Percentiles rank a stretch among this genome's conserved stretches.
phyloP scores from a whole-genome alignment of 805 yeast genomes.

The Ogataea ramenticola region DNA sequence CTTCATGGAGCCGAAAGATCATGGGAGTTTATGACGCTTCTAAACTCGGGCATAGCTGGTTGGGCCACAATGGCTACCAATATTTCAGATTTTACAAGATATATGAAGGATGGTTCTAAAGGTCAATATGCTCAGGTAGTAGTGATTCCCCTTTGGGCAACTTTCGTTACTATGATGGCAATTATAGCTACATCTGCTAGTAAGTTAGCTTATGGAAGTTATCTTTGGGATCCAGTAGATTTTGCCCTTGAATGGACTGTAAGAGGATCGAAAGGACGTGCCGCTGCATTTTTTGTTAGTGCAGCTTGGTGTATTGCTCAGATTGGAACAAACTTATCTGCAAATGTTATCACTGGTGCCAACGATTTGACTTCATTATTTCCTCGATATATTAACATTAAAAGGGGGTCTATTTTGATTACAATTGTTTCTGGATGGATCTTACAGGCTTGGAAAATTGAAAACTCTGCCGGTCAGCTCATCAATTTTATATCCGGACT shows the following conservation, averaged over 20 bases:
- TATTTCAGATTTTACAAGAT: conserved; percentile 32
- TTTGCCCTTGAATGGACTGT: conserved; percentile 29
- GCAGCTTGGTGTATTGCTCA: conserved; percentile 21
- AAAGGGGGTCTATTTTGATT: conserved; percentile 41
- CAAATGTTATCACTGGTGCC: conserved; percentile 55
- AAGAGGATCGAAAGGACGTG: conserved; percentile 13
- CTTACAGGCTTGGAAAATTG: conserved; percentile 33
- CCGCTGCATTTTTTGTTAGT: conserved; percentile 13
- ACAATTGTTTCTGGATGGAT: conserved; percentile 30
- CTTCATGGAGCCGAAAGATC: conserved; percentile 18
- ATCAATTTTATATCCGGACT: conserved; percentile 30
- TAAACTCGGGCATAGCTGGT: conserved; percentile 27
- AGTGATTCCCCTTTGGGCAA: conserved; percentile 18
- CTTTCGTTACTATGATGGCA: conserved; percentile 24
- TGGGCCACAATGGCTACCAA: conserved; percentile 30
- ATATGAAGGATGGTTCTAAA: conserved; percentile 23
- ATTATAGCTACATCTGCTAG: conserved; percentile 30
- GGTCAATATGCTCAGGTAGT: conserved; percentile 26
- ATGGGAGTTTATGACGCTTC: conserved; percentile 19
- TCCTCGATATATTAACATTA: conserved; percentile 51
- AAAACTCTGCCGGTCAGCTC: conserved; percentile 28
- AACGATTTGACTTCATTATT: conserved; percentile 50
- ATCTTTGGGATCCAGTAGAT: conserved; percentile 37
- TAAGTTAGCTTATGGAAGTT: conserved; percentile 31
- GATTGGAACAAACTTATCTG: conserved; percentile 39